Evolutionary conservation across 805 yeast genomes (phyloP).

Genomic region (Teunomyces stri): DNA sequence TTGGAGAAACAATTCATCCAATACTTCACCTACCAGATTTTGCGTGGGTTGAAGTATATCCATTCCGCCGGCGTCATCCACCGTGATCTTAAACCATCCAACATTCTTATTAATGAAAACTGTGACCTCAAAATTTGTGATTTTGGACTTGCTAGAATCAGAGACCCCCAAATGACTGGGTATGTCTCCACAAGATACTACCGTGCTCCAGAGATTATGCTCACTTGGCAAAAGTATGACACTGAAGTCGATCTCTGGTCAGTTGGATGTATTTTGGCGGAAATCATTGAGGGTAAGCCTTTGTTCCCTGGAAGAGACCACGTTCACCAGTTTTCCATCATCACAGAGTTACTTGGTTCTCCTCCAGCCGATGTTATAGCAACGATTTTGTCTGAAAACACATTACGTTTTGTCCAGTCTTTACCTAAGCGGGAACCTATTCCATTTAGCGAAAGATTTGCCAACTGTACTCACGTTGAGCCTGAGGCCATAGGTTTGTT

Average conservation of each 20-base stretch:
- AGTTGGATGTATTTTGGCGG: conserved; percentile 95
- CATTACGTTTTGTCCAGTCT: conserved; percentile 88
- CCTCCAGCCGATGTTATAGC: conserved; percentile 96
- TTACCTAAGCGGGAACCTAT: conserved; percentile 92
- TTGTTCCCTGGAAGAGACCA: conserved; percentile 98
- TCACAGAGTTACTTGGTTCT: conserved; percentile 92
- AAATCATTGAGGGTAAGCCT: conserved; percentile 96
- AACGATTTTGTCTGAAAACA: conserved; percentile 93
- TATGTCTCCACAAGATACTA: conserved; percentile 94
- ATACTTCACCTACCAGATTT: conserved; percentile 91
- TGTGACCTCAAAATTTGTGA: conserved; percentile 91
- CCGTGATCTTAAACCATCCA: conserved; percentile 82
- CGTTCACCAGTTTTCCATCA: conserved; percentile 95
- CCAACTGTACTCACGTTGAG: conserved; percentile 58
- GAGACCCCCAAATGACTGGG: conserved; percentile 99
- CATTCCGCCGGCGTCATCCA: conserved; percentile 93
- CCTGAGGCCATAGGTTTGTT: conserved; percentile 86
- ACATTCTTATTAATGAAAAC: conserved; percentile 82
- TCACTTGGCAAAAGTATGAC: conserved; percentile 97
- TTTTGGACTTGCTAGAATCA: conserved; percentile 93
- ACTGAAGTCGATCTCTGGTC: conserved; percentile 98
- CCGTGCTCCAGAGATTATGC: conserved; percentile 98
- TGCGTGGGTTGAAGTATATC: conserved; percentile 84
- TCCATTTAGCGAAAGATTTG: conserved; percentile 79
- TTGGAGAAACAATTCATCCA: conserved; percentile 95